Evolutionary conservation across 2,329 filamentous ascomycete species (phyloP).

Genomic region (Trichoderma endophyticum): DNA sequence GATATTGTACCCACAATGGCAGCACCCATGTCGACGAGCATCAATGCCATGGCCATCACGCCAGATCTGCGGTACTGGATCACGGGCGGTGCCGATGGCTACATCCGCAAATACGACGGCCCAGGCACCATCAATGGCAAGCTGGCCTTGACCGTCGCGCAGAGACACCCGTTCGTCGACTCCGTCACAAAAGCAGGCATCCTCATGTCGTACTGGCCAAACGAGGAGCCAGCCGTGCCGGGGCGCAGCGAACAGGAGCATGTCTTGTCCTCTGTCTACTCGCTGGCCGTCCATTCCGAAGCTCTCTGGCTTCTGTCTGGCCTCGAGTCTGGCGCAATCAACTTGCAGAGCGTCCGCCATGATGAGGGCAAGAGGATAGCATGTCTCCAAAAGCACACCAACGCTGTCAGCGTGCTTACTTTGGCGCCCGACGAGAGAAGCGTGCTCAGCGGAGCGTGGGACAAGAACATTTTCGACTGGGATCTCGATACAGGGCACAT

Average conservation of each 20-base stretch:
- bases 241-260: slow-evolving; percentile 53
- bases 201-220: slow-evolving; percentile 97
- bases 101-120: slow-evolving; percentile 96
- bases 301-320: slow-evolving; percentile 90
- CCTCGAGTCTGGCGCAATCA: slow-evolving; percentile 86
- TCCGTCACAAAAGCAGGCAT: slow-evolving; percentile 95
- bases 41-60: slow-evolving; percentile 88
- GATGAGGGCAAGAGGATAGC: slow-evolving; percentile 90
- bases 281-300: slow-evolving; percentile 83
- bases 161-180: slow-evolving; percentile 94
- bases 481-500: slow-evolving; percentile 83
- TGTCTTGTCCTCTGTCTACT: slow-evolving; percentile 85
- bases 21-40: slow-evolving; percentile 89
- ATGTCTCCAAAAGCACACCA: slow-evolving; percentile 77
- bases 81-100: slow-evolving; percentile 89
- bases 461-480: slow-evolving; percentile 93
- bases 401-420: slow-evolving; percentile 83
- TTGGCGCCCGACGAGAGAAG: slow-evolving; percentile 82
- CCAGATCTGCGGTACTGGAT: slow-evolving; percentile 95
- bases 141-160: slow-evolving; percentile 87
- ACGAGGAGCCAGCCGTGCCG: slow-evolving; percentile 67
- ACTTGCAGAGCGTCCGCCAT: slow-evolving; percentile 87
- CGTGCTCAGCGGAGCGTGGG: slow-evolving; percentile 91
- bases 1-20: slow-evolving; percentile 97
- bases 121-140: slow-evolving; percentile 93